Base-by-base conservation (phyloP, 1,284 basidiomycete genomes). In the Schizopora paradoxa region DNA sequence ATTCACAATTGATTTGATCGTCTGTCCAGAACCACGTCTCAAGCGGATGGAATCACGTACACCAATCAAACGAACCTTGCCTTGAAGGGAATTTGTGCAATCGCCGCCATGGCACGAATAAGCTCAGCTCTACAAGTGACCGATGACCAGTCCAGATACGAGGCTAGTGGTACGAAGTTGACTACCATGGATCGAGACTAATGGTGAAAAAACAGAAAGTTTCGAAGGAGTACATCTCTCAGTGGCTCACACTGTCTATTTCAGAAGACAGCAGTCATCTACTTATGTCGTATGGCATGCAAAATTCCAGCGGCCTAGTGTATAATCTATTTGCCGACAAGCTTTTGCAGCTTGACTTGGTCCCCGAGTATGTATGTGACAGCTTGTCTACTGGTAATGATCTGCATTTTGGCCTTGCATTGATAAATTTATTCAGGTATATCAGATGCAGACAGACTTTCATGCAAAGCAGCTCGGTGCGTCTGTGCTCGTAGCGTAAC, bases 241-340 rank as follows among this genome's bases (percentile, higher is more conserved):
- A 40, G 23, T 40, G 37, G 37, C 37, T 18, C 2, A 26, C 13
- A 22, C 18, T 40, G 21, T 18, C 37, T 40, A 22, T 40, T 14
- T 26, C 25, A 23, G 7, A 18, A 11, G 25, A 40, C 39, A 39
- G 10, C 57, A 53, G 26, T 51, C 56, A 6, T 40, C 33, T n/a
- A 46, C 58, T 23, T 66, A 61, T 62, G 47, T 54, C 43, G 4
- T 69, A 65, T 41, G 54, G 54, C 4, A 40, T 54, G 6, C 8
- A 49, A 0, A 35, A 42, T 5, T 60, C 63, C 2, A 69, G 60
- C 60, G 61, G 64, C 1, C 41, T 69, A 19, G 60, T 69, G 44
- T 76, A 76, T 54, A 77, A 76, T 47, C 48, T 76, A n/a, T 71
- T 66, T 45, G 62, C 67, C 10, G 72, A 75, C 47, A 60, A 60